Percentiles rank a stretch among this genome's conserved stretches.
These are phyloP conservation scores for Dryadomyces quercus-mongolicae DNA, from an alignment of 2,329 filamentous ascomycete genomes.

Conservation along the genomic window DNA sequence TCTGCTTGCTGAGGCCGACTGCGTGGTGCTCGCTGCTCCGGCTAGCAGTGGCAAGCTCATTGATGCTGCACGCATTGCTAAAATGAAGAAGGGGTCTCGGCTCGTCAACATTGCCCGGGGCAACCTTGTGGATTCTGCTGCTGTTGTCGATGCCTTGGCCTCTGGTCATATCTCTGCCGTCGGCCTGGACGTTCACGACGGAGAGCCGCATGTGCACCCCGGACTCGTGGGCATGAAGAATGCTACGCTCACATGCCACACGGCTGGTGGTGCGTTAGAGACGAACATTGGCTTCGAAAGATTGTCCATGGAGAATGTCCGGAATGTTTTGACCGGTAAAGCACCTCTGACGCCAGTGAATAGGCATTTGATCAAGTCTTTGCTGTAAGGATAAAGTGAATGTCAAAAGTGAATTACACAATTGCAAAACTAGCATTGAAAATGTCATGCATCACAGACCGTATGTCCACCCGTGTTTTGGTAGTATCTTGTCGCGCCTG, in stretches of 20 bases:
- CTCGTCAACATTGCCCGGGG: slow-evolving; percentile 45
- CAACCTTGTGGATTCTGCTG: slow-evolving; percentile 34
- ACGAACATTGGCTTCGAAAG: slow-evolving; percentile 41
- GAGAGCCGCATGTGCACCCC: slow-evolving; percentile 29
- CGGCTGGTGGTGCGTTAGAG: slow-evolving; percentile 41
- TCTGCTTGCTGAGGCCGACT: slow-evolving; percentile 33
- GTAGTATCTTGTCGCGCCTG: slow-evolving; percentile 28
- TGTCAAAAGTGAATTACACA: slow-evolving; percentile 20
- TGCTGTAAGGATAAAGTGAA: not conserved
- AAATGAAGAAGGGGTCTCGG: slow-evolving; percentile 36
- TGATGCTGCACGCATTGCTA: slow-evolving; percentile 22
- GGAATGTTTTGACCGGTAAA: slow-evolving; percentile 30
- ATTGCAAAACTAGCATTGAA: slow-evolving; percentile 43
- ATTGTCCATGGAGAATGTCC: slow-evolving; percentile 40
- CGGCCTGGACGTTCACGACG: slow-evolving; percentile 38
- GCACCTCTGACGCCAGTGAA: slow-evolving; percentile 40
- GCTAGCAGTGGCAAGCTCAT: slow-evolving; percentile 31
- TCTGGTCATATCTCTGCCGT: slow-evolving; percentile 29
- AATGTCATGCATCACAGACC: slow-evolving; percentile 32
- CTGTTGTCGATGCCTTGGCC: slow-evolving; percentile 32
- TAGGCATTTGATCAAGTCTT: slow-evolving; percentile 28
- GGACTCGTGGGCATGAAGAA: slow-evolving; percentile 19
- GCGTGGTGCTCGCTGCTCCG: slow-evolving; percentile 38
- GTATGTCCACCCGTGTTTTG: slow-evolving; percentile 29
- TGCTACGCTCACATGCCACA: slow-evolving; percentile 38